Conservation (phyloP, 306 rosid genomes). For the Prunus mongolica region DNA sequence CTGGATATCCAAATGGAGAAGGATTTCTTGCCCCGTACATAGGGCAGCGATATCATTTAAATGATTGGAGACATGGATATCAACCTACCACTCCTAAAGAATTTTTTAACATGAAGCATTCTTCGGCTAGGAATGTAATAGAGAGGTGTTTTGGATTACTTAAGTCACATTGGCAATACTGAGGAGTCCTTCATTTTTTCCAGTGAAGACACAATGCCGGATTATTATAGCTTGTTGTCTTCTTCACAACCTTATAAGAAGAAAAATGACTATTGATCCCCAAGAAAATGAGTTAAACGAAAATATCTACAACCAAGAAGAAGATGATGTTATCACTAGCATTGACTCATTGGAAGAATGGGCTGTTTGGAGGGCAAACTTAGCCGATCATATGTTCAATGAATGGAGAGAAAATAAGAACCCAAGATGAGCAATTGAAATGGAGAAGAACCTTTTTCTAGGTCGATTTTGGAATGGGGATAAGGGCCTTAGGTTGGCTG, state of each 20-base stretch:
- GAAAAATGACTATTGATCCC: not conserved
- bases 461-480: not conserved
- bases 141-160: not conserved
- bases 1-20: conserved; percentile 2
- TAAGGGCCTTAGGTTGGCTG: too few relatives aligned
- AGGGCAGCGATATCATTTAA: not conserved
- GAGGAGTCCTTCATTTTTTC: not conserved
- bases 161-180: not conserved
- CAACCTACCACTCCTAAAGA: not conserved
- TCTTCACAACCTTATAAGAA: not conserved
- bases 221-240: not conserved
- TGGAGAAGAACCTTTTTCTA: too few relatives aligned
- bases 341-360: conserved; percentile 3
- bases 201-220: not conserved
- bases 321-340: not conserved
- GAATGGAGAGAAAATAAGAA: not conserved
- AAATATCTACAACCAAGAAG: not conserved
- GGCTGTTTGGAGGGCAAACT: not conserved
- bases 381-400: not conserved
- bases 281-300: not conserved
- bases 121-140: not conserved
- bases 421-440: not conserved
- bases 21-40: not conserved
- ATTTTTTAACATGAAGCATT: conserved; percentile 1
- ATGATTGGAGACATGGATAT: not conserved